Percentiles rank a stretch among this genome's conserved stretches.
Conservation (phyloP, 768 basidiomycete species). For the Tricholoma flavovirens region DNA sequence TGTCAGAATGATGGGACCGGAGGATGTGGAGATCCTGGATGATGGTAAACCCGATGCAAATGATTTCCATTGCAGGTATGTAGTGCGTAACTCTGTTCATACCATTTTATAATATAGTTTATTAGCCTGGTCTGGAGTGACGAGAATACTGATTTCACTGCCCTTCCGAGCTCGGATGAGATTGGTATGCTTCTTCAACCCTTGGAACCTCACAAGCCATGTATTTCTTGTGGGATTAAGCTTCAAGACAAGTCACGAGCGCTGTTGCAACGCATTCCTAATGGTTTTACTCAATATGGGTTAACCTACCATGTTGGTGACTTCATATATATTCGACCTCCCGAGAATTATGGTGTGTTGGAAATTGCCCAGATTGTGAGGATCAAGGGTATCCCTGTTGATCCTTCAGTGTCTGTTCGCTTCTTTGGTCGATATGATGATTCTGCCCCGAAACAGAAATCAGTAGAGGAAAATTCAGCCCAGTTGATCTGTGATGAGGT, state of each 20-base stretch:
- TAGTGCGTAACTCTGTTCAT: neutral
- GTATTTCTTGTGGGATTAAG: constrained; percentile 44
- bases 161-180: constrained; percentile 33
- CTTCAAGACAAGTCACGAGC: constrained; percentile 19
- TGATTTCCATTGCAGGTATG: constrained; percentile 57
- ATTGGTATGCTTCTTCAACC: constrained; percentile 20
- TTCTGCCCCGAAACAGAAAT: constrained; percentile 16
- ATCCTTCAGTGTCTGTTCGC: constrained; percentile 29
- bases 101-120: constrained; percentile 1
- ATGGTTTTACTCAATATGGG: constrained; percentile 37
- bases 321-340: constrained; percentile 51
- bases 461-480: neutral
- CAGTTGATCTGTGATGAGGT: constrained; percentile 38
- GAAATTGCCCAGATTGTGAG: constrained; percentile 52
- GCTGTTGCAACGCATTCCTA: constrained; percentile 21
- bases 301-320: constrained; percentile 52
- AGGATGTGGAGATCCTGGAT: constrained; percentile 44
- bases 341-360: constrained; percentile 27
- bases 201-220: constrained; percentile 31
- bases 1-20: constrained; percentile 33
- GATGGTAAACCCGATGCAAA: constrained; percentile 32
- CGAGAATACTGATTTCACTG: constrained; percentile 38
- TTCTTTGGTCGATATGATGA: constrained; percentile 44
- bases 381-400: constrained; percentile 23
- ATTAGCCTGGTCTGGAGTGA: constrained; percentile 49